phyloP scores from a whole-genome alignment of 768 basidiomycete species.

The Agaricus blazei region DNA sequence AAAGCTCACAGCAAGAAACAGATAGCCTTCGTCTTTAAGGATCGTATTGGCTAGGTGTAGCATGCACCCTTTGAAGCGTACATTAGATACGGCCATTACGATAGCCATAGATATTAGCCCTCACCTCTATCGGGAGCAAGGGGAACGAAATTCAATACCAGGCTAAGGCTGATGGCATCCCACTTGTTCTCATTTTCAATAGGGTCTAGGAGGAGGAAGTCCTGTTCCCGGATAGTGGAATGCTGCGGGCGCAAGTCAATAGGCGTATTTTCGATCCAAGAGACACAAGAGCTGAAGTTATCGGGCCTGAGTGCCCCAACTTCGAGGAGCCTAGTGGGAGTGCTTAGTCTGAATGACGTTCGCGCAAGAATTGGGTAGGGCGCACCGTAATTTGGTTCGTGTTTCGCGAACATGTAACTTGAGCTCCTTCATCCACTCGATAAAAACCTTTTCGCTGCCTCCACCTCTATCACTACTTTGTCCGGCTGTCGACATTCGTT shows the following conservation, averaged over 20 bases:
- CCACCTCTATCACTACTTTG: constrained; percentile 82
- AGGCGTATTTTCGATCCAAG: constrained; percentile 71
- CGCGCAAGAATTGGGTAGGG: constrained; percentile 6
- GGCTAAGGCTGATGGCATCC: constrained; percentile 79
- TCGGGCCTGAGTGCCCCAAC: constrained; percentile 84
- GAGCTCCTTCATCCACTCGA: constrained; percentile 68
- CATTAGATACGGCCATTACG: not conserved
- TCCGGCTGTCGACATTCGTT: constrained; percentile 77
- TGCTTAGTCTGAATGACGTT: not conserved
- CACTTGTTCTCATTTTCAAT: constrained; percentile 50
- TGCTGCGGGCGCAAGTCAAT: constrained; percentile 86
- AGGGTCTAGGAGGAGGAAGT: constrained; percentile 67
- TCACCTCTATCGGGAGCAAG: constrained; percentile 70
- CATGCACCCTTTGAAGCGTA: constrained; percentile 55
- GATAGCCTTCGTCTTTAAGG: constrained; percentile 46
- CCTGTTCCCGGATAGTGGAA: constrained; percentile 77
- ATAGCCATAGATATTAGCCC: not conserved
- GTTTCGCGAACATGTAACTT: constrained; percentile 23
- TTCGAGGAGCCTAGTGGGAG: constrained; percentile 65
- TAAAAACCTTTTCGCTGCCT: constrained; percentile 77
- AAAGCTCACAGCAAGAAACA: constrained; percentile 76
- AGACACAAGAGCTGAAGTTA: constrained; percentile 61
- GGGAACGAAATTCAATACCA: constrained; percentile 89
- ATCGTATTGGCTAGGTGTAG: constrained; percentile 54
- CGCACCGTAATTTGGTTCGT: constrained; percentile 32